These are phyloP conservation scores for Tolypocladium ovalisporum DNA, from an alignment of 2,329 filamentous ascomycete genomes.

Conservation along the genomic window DNA sequence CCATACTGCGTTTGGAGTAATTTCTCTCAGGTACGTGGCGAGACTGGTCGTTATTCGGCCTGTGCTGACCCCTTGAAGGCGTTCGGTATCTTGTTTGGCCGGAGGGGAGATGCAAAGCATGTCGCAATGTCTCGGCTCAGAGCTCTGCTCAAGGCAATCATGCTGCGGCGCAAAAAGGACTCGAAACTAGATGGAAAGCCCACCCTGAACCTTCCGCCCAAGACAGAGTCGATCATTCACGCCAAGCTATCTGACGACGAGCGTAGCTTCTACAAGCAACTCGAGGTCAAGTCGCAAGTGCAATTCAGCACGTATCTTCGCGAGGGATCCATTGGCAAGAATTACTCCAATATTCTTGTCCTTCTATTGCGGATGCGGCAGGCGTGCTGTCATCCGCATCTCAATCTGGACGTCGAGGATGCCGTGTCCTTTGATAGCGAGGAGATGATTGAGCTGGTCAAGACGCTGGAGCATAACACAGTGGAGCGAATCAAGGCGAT, in stretches of 20 bases:
- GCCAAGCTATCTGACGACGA: slow-evolving; percentile 66
- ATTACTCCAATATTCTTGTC: slow-evolving; percentile 70
- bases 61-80: slow-evolving; percentile 16
- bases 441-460: slow-evolving; percentile 52
- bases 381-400: slow-evolving; percentile 35
- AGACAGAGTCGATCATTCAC: slow-evolving; percentile 66
- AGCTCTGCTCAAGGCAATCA: slow-evolving; percentile 64
- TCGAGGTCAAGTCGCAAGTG: slow-evolving; percentile 57
- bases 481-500: slow-evolving; percentile 51
- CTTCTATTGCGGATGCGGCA: slow-evolving; percentile 75
- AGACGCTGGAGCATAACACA: slow-evolving; percentile 45
- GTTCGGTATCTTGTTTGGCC: slow-evolving; percentile 30
- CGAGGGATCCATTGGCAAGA: slow-evolving; percentile 53
- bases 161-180: slow-evolving; percentile 73
- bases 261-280: slow-evolving; percentile 63
- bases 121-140: slow-evolving; percentile 64
- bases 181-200: slow-evolving; percentile 71
- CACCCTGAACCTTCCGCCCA: slow-evolving; percentile 64
- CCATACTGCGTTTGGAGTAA: slow-evolving; percentile 57
- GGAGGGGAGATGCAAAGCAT: slow-evolving; percentile 36
- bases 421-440: slow-evolving; percentile 16
- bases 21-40: slow-evolving; percentile 43
- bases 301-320: slow-evolving; percentile 69
- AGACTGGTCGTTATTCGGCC: neutral
- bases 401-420: slow-evolving; percentile 24